Conservation (phyloP, 257 asterid genomes). For the Plantago ovata region DNA sequence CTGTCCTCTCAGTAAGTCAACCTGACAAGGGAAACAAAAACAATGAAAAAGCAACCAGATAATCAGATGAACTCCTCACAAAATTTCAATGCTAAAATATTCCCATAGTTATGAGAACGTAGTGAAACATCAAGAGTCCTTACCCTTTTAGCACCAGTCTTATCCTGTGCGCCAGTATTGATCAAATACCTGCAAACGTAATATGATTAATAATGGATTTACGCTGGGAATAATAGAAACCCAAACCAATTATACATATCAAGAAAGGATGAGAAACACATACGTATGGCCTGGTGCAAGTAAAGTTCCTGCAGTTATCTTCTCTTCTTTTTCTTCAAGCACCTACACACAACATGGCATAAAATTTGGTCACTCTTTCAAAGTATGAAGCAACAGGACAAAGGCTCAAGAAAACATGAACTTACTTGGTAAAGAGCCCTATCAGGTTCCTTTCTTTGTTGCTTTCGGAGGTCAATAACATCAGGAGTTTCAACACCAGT, state of each 20-base stretch:
- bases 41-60: background rate
- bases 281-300: constrained; percentile 87
- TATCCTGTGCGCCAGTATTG: constrained; percentile 84
- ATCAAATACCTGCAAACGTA: constrained; percentile 63
- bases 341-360: constrained; percentile 44
- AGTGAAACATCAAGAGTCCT: constrained; percentile 5
- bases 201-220: constrained; percentile 4
- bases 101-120: too few relatives aligned
- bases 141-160: constrained; percentile 89
- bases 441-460: constrained; percentile 97
- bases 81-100: background rate
- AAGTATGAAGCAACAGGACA: background rate
- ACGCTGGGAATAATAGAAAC: background rate
- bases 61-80: background rate
- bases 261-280: constrained; percentile 20
- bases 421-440: constrained; percentile 88
- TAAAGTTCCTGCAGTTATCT: constrained; percentile 74
- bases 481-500: constrained; percentile 99
- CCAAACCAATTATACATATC: background rate
- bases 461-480: constrained; percentile 96
- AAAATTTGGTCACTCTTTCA: constrained; percentile 14
- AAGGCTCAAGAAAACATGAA: background rate
- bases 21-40: constrained; percentile 35
- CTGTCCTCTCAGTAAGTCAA: constrained; percentile 87
- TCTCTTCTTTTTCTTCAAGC: constrained; percentile 90